Evolutionary conservation across 345 rosid species (phyloP), one percentile per base, ranked within the genome.

Genomic region (Syzygium aqueum): DNA sequence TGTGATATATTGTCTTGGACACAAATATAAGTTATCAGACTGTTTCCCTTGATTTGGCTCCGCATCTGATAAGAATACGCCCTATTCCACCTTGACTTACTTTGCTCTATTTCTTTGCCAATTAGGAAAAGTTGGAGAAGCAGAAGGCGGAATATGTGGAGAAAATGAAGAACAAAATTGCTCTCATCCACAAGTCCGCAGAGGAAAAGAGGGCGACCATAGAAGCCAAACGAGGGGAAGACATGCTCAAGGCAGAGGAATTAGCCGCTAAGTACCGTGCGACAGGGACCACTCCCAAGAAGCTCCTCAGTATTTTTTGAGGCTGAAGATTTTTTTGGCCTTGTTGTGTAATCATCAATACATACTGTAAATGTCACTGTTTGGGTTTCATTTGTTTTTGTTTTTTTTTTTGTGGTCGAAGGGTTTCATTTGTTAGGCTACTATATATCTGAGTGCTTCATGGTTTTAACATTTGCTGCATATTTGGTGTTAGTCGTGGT

Each of bases 201-300:
- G 98, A 97, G 89, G 99, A 97, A 67, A 94, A 94, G 90, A 95
- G 91, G 89, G 99, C 99, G 3, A 87, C 91, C 30, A 87, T 92
- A 59, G 98, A 93, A 93, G 98, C 99, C 11, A 94, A 92, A 87
- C 93, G 92, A 2, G 96, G 96, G 23, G 98, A 97, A 91, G 97
- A 96, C 28, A n/a, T 94, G 85, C 98, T 97, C 87, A 97, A 93
- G 86, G 97, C 98, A 6, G 99, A 97, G 89, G 98, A 97, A 89
- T 30, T 65, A 14, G 98, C 97, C 51, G 97, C 97, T 3, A 97
- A 96, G 87, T 96, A 94, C 87, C 95, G 97, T 1, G 97, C 96
- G 53, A 94, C 94, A 0, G 96, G 99, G 87, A 91, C 94, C 51
- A 86, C 93, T 54, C 99, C 99, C 4, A 95, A 92, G 88, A 96